phyloP scores from a whole-genome alignment of 305 asterid genomes.

The Caryopteris hybrid region DNA sequence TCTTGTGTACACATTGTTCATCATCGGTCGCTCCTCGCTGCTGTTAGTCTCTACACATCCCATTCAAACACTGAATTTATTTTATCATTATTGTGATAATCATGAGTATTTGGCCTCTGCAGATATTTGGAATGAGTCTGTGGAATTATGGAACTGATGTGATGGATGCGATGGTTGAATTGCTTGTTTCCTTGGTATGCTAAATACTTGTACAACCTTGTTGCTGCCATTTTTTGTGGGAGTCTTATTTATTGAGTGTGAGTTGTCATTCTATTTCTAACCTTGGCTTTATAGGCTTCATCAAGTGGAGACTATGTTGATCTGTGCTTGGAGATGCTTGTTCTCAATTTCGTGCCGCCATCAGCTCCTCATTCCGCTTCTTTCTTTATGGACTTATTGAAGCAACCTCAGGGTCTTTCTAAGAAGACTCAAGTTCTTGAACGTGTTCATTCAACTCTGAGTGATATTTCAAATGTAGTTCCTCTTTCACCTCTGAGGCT shows the following conservation, averaged over 20 bases:
- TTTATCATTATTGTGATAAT: neutral
- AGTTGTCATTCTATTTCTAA: neutral
- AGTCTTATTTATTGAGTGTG: neutral
- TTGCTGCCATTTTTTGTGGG: neutral
- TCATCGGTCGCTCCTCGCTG: conserved; percentile 61
- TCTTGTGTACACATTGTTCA: conserved; percentile 58
- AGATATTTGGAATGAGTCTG: conserved; percentile 74
- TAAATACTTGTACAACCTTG: neutral
- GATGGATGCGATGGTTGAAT: conserved; percentile 76
- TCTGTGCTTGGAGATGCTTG: conserved; percentile 84
- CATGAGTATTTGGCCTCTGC: conserved; percentile 18
- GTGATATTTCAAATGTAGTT: conserved; percentile 54
- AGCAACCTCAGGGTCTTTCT: conserved; percentile 50
- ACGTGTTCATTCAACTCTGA: conserved; percentile 70
- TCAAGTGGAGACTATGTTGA: conserved; percentile 68
- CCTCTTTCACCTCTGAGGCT: conserved; percentile 81
- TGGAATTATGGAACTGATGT: conserved; percentile 82
- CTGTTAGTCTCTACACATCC: conserved; percentile 46
- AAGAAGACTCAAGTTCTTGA: conserved; percentile 78
- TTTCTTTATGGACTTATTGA: conserved; percentile 41
- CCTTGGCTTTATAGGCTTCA: conserved; percentile 53
- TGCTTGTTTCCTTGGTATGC: conserved; percentile 71
- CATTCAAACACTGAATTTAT: neutral
- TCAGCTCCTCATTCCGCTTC: conserved; percentile 19
- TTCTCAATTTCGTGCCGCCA: conserved; percentile 76